Evolutionary conservation across 2,329 filamentous ascomycete species (phyloP), one percentile per base, ranked within the genome.

Genomic region (Colletotrichum horii): DNA sequence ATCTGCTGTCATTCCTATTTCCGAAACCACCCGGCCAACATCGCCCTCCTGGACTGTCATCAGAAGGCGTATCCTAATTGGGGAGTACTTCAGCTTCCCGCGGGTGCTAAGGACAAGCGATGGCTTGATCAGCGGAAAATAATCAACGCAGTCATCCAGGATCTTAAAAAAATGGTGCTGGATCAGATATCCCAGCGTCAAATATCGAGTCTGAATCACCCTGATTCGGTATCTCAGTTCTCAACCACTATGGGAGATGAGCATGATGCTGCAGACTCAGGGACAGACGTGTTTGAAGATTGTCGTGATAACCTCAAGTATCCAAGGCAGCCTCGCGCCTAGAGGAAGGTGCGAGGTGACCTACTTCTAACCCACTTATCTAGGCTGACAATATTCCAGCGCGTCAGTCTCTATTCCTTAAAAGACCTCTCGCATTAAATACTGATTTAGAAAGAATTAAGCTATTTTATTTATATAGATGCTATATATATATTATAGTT

Each of bases 1-100:
- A 86, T 87, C 73, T 88, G 86, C 66, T 91, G 88, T 78, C 81
- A 81, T 52, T 80, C 87, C 4, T 89, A 89, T 74, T 85, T 89
- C 30, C 79, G 76, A 11, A 66, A 85, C 15, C 87, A 89, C 65
- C 85, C 85, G 0, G 81, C 80, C 4, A 76, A 9, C 4, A 81
- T 77, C 66, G 80, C 80, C 0, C 79, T 82, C 26, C 84, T 84
- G 0, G 80, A 81, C 16, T 83, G 83, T 0, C 87, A 88, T 65
- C 79, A 84, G 28, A 88, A 86, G 56, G 77, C 84, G 1, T 88
- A 84, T 38, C 65, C 81, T 6, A 86, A 84, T 56, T 89, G 87
- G 87, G 83, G 85, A 9, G 3, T 67, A 4, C 4, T 56, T 1
- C 19, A n/a, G 19, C 52, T 75, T 12, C 16, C 26, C 3, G 28